phyloP scores from a whole-genome alignment of 2,329 filamentous ascomycete species.

The Aspergillus japonicus region DNA sequence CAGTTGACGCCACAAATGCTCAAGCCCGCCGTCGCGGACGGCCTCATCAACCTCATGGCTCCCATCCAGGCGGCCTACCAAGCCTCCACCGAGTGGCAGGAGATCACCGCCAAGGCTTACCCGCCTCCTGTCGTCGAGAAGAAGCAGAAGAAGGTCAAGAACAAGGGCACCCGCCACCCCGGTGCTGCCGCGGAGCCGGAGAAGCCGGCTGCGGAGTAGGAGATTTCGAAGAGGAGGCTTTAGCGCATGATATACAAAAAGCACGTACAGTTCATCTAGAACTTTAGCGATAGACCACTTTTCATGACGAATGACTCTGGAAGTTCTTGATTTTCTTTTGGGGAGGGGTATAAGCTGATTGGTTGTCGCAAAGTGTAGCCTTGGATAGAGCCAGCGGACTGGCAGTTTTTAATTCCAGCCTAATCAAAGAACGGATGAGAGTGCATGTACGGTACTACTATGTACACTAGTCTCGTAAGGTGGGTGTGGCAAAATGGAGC shows the following conservation, averaged over 20 bases:
- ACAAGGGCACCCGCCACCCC: conserved; percentile 63
- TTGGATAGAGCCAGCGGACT: not conserved
- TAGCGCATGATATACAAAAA: not conserved
- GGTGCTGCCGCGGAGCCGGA: conserved; percentile 32
- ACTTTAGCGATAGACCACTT: not conserved
- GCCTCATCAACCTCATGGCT: conserved; percentile 69
- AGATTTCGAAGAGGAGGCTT: not conserved
- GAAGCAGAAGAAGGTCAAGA: conserved; percentile 71
- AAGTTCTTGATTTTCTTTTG: not conserved
- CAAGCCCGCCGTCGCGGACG: conserved; percentile 77
- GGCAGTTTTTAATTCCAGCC: no score
- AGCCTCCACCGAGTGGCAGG: conserved; percentile 74
- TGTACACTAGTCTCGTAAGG: no score
- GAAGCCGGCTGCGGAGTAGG: conserved; percentile 14
- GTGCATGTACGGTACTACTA: no score
- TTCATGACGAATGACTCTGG: not conserved
- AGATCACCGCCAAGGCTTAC: conserved; percentile 75
- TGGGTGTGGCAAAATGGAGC: no score
- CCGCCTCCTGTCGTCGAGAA: conserved; percentile 69
- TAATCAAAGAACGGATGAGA: no score
- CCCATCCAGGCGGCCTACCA: conserved; percentile 76
- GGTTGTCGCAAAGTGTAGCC: not conserved
- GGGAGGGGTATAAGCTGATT: no score
- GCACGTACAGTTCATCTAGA: not conserved
- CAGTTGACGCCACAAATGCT: conserved; percentile 80